phyloP scores from a whole-genome alignment of 1,284 basidiomycete species.

The Naganishia albida region DNA sequence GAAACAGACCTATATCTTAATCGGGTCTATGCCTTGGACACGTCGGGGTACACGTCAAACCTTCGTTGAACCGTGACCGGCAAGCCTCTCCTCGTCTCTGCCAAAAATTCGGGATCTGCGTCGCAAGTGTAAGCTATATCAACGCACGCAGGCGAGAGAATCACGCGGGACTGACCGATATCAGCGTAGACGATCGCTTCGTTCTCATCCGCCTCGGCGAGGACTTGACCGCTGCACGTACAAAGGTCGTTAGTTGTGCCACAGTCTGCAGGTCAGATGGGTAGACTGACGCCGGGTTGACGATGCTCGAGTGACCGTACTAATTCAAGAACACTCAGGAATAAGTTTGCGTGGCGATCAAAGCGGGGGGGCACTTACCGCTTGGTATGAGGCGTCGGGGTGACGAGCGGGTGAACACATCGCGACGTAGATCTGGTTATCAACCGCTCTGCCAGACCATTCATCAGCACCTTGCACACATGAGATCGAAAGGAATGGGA shows the following conservation, averaged over 20 bases:
- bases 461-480: conserved; percentile 14
- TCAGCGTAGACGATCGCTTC: conserved; percentile 79
- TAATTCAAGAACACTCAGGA: conserved; percentile 45
- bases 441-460: conserved; percentile 68
- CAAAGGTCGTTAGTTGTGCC: not conserved
- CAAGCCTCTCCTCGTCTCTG: conserved; percentile 73
- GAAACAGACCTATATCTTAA: not conserved
- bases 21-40: conserved; percentile 47
- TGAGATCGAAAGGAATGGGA: not conserved
- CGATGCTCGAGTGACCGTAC: conserved; percentile 88
- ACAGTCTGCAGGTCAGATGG: conserved; percentile 28
- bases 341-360: not conserved
- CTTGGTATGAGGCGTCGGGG: conserved; percentile 75
- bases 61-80: conserved; percentile 84
- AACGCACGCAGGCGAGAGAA: not conserved
- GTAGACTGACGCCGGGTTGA: conserved; percentile 76
- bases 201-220: conserved; percentile 74
- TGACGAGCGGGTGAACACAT: conserved; percentile 96
- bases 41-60: conserved; percentile 87
- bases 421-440: conserved; percentile 92
- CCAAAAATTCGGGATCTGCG: conserved; percentile 70
- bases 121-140: not conserved
- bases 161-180: conserved; percentile 65
- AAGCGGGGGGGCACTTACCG: conserved; percentile 60
- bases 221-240: conserved; percentile 69